phyloP scores from a whole-genome alignment of 1,284 basidiomycete genomes.

The Moesziomyces globuligerus region DNA sequence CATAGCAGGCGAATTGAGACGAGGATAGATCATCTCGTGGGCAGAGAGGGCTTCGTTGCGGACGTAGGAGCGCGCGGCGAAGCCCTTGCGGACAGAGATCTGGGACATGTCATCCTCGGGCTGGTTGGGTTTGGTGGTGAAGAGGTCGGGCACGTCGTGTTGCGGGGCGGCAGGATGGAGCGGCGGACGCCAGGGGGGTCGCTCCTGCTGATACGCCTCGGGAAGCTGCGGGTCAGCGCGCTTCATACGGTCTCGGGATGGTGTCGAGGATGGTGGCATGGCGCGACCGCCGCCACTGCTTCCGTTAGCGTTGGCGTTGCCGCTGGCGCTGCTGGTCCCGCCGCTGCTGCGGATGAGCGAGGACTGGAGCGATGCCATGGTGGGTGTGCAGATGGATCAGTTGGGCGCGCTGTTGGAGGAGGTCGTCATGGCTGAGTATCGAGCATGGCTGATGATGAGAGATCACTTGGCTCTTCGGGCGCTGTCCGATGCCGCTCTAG shows the following conservation, averaged over 20 bases:
- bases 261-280: constrained; percentile 3
- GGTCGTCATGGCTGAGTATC: no score
- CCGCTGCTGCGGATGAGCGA: constrained; percentile 19
- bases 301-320: no score
- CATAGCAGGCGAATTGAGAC: constrained; percentile 66
- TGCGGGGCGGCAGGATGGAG: constrained; percentile 44
- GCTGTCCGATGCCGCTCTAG: no score
- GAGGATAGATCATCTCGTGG: constrained; percentile 71
- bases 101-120: constrained; percentile 85
- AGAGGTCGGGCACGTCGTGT: constrained; percentile 74
- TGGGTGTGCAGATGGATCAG: no score
- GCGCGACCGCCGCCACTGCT: background rate
- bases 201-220: constrained; percentile 45
- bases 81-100: constrained; percentile 81
- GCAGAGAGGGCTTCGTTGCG: constrained; percentile 72
- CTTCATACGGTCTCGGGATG: constrained; percentile 12
- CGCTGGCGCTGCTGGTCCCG: background rate
- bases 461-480: no score
- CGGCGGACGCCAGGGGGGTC: constrained; percentile 58
- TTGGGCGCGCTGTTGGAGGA: no score
- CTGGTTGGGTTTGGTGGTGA: constrained; percentile 82
- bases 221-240: constrained; percentile 24
- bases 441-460: no score
- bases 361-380: constrained; percentile 8
- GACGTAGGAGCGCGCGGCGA: constrained; percentile 70